Evolutionary conservation across 1,139 yeast genomes (phyloP), one percentile per base, ranked within the genome.

Genomic region (Wickerhamomyces sp.): DNA sequence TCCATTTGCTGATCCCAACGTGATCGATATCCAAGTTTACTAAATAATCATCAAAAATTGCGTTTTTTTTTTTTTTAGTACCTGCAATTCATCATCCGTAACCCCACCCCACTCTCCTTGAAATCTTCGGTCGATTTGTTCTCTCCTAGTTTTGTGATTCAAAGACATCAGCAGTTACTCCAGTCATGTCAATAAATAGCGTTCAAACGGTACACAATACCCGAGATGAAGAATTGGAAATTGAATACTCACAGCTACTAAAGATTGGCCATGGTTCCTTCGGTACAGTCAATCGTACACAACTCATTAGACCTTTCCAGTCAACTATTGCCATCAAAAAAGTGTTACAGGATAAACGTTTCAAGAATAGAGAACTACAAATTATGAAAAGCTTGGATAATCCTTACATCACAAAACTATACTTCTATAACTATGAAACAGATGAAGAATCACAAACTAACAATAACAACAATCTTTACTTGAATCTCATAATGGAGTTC

Each of bases 241-340:
- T 61, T 16, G 51, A 62, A n/a, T 58, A 57, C 31, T 61, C 62
- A 6, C 52, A 56, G 15, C 52, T 64, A 1, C 61, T 85, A 52
- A 89, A 89, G 70, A 95, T 89, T 34, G 98, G 98, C 14, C 95
- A 87, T 60, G 98, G 98, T 13, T 88, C 97, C 16, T 91, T 91
- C 66, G 98, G 98, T 5, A 91, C 88, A 23, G 98, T 91, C 20
- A 88, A 87, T 57, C 94, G 87, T 52, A 87, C 96, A 9, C 80
- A 76, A 42, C 70, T 91, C 30, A 60, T 76, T 46, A 91, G 94
- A 18, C 70, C 84, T 24, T 79, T 84, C 42, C 86, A 81, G 53
- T 63, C 70, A 24, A 65, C 66, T 32, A 95, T 93, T 18, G 99
- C 98, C 38, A 87, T 93, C 59, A 91, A 91, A 62, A 73, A 95